Base-by-base conservation (phyloP, 495 filamentous ascomycete genomes). In the Podospora tetraspora region DNA sequence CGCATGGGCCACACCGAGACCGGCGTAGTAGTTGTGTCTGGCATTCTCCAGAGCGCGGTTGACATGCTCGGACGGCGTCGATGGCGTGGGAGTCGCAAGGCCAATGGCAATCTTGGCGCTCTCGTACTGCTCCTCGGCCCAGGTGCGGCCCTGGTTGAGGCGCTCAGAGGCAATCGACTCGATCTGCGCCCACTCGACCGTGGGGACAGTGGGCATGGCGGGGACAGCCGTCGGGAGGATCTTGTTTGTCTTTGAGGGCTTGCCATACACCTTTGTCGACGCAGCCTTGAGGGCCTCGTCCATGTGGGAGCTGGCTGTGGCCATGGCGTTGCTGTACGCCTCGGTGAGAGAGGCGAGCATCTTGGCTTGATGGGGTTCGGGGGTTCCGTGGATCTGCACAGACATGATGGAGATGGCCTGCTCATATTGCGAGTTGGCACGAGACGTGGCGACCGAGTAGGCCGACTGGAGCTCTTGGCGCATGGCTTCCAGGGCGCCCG, bases 1-100 rank as follows among this genome's bases (percentile, higher is more conserved):
- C 58, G 88, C 91, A 73, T 95, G 90, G 3, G 92, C 92, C 23
- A 92, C 70, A 19, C 92, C 92, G 64, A 94, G 70, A 11, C 87
- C 90, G 66, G 92, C 89, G 70, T 93, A 93, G 75, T 93, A 95
- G 70, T 88, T 89, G 64, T 87, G 81, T 69, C 86, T 87, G 29
- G 89, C 88, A 57, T 85, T 78, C 66, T 88, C 85, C 22, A 86
- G 80, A 10, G 90, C 70, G 70, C 89, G 84, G 69, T 82, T 80
- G 19, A 81, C 80, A 58, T 82, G 76, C 57, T 82, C 75, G 57
- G 79, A 68, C 21, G 76, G 77, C 13, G 76, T 75, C 13, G 85
- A 86, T 6, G 86, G 84, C 5, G 88, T 86, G 6, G 84, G 81
- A 6, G 81, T 76, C 19, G 81, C 79, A 32, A 77, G 75, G 9